phyloP scores from a whole-genome alignment of 192 early-diverging fungal genomes.

The Coemansia asiatica region DNA sequence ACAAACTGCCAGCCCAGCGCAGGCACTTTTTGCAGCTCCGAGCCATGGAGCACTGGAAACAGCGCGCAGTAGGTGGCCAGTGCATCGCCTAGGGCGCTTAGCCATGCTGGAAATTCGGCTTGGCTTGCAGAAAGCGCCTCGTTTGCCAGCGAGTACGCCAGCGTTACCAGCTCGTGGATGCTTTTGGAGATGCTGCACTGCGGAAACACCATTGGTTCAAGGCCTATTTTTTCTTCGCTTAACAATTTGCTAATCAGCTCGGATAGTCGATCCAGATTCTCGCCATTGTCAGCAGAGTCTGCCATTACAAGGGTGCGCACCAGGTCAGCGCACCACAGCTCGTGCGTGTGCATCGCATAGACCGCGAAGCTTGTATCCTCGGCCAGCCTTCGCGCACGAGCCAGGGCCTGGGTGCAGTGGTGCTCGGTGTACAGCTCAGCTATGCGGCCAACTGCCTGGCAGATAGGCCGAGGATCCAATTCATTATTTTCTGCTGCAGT shows the following conservation, averaged over 20 bases:
- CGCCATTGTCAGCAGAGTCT: background rate
- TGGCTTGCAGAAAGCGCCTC: background rate
- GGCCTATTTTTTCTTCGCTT: background rate
- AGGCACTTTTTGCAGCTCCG: slow-evolving; percentile 27
- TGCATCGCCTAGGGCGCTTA: background rate
- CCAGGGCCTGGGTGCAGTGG: slow-evolving; percentile 22
- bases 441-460: slow-evolving; percentile 11
- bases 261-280: background rate
- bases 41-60: slow-evolving; percentile 24
- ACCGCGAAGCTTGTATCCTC: slow-evolving; percentile 20
- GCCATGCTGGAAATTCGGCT: background rate
- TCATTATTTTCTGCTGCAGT: background rate
- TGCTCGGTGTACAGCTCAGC: slow-evolving; percentile 22
- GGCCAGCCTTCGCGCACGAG: slow-evolving; percentile 13
- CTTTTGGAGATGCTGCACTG: background rate
- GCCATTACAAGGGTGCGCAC: slow-evolving; percentile 2
- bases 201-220: background rate
- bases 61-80: slow-evolving; percentile 14
- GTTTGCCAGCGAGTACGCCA: background rate
- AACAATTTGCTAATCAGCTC: background rate
- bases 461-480: slow-evolving; percentile 17
- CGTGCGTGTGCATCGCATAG: slow-evolving; percentile 14
- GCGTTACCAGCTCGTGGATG: background rate
- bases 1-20: slow-evolving; percentile 42
- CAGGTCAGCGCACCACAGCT: slow-evolving; percentile 26